These are phyloP conservation scores for Vicia sativa DNA, from an alignment of 306 rosid species.

Conservation along the genomic window DNA sequence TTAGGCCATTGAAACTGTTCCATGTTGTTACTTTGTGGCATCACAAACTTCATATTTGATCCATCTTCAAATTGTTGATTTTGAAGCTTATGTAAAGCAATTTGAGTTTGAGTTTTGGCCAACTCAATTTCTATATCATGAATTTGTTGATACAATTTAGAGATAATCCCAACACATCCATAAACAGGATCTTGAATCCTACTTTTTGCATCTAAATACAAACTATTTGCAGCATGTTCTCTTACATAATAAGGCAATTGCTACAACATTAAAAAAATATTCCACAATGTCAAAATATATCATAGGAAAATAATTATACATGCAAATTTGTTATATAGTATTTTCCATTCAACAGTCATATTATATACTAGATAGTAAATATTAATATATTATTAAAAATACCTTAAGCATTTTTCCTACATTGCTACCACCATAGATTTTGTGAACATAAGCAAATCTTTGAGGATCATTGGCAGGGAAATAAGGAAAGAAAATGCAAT, in stretches of 20 bases:
- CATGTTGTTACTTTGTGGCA: constrained; percentile 33
- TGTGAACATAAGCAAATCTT: constrained; percentile 73
- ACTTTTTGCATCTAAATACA: constrained; percentile 62
- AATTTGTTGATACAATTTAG: constrained; percentile 56
- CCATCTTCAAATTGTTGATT: constrained; percentile 9
- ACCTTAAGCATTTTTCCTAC: constrained; percentile 84
- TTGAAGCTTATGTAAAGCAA: constrained; percentile 43
- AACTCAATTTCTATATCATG: constrained; percentile 49
- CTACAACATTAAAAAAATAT: constrained; percentile 36
- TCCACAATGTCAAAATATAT: not conserved
- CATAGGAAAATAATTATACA: not conserved
- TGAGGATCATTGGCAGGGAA: constrained; percentile 75
- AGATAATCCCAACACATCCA: constrained; percentile 66
- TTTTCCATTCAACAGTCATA: not conserved
- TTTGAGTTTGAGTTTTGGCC: constrained; percentile 55
- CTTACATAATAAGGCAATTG: constrained; percentile 54
- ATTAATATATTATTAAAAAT: constrained; percentile 9
- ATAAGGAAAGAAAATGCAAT: constrained; percentile 75
- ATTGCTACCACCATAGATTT: constrained; percentile 74
- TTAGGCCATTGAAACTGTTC: constrained; percentile 33
- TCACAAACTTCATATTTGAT: constrained; percentile 24
- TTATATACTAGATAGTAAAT: not conserved
- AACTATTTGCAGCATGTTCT: constrained; percentile 56
- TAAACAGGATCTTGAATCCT: constrained; percentile 70
- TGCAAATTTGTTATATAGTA: not conserved